These are phyloP conservation scores for Phaeosphaeriaceae sp. DNA, from an alignment of 2,329 filamentous ascomycete genomes.

Conservation along the genomic window DNA sequence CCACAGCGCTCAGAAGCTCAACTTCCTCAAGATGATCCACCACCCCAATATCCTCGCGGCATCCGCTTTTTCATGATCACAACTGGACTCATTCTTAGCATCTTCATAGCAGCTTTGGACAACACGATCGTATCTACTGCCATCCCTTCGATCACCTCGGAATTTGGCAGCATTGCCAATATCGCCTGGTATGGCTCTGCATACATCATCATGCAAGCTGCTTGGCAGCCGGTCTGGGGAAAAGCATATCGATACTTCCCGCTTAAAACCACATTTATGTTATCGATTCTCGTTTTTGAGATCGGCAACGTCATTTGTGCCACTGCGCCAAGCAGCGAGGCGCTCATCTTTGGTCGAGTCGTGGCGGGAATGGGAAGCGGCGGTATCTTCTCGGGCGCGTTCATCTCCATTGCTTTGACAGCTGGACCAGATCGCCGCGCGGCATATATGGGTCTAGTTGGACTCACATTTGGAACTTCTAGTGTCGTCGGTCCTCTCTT, in stretches of 20 bases:
- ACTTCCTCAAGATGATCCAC: not conserved
- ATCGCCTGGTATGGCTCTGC: conserved; percentile 48
- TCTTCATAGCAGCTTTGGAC: conserved; percentile 38
- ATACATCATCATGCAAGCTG: conserved; percentile 54
- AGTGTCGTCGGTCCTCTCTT: conserved; percentile 52
- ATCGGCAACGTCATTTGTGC: conserved; percentile 64
- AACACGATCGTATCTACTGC: conserved; percentile 46
- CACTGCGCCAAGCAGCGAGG: conserved; percentile 26
- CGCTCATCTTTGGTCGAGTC: conserved; percentile 51
- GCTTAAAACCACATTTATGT: conserved; percentile 51
- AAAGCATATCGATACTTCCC: conserved; percentile 56
- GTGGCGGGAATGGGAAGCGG: conserved; percentile 51
- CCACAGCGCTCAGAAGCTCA: not conserved
- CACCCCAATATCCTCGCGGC: conserved; percentile 24
- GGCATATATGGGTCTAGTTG: conserved; percentile 47
- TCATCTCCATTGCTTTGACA: conserved; percentile 54
- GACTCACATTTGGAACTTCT: conserved; percentile 47
- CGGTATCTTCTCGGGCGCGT: conserved; percentile 47
- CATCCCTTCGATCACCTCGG: conserved; percentile 45
- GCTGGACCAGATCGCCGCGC: conserved; percentile 49
- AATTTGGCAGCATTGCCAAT: conserved; percentile 45
- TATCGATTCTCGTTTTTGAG: conserved; percentile 59
- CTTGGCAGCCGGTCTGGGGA: conserved; percentile 57
- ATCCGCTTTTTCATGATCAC: conserved; percentile 32
- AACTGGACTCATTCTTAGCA: conserved; percentile 34